Conservation (phyloP, 257 asterid species). For the Voacanga thouarsii region DNA sequence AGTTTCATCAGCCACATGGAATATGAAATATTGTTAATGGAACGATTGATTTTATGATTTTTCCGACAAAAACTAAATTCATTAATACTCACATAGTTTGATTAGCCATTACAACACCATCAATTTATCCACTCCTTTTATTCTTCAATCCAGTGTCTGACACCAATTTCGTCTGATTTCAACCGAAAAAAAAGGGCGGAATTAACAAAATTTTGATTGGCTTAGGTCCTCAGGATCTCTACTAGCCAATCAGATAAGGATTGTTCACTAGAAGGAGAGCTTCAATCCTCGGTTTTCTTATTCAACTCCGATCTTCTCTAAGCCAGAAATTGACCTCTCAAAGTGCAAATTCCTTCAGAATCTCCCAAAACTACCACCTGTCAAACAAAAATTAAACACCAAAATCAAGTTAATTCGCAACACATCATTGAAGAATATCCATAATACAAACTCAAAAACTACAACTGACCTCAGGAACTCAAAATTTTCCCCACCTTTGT, state of each 20-base stretch:
- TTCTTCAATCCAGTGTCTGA: conserved; percentile 2
- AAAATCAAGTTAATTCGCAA: neutral
- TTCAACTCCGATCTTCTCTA: conserved; percentile 11
- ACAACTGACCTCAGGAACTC: neutral
- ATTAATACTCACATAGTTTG: neutral
- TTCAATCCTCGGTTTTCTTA: neutral
- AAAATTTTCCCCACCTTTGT: neutral
- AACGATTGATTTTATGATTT: neutral
- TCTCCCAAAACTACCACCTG: neutral
- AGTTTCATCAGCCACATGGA: neutral
- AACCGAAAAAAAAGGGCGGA: neutral
- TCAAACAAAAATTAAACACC: neutral
- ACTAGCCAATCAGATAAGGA: neutral
- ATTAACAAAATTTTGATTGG: neutral
- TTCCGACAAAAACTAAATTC: neutral
- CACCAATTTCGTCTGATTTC: neutral
- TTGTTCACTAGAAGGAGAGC: neutral
- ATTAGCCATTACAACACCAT: neutral
- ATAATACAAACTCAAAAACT: neutral
- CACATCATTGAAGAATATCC: neutral
- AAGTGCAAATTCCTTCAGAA: neutral
- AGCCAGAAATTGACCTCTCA: neutral
- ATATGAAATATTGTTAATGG: neutral
- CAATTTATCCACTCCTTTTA: neutral
- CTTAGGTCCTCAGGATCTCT: conserved; percentile 1